A percentile compares a stretch with the other conserved stretches of the same genome.
These are phyloP conservation scores for Lepiota venenata DNA, from an alignment of 768 basidiomycete genomes.

Conservation along the genomic window DNA sequence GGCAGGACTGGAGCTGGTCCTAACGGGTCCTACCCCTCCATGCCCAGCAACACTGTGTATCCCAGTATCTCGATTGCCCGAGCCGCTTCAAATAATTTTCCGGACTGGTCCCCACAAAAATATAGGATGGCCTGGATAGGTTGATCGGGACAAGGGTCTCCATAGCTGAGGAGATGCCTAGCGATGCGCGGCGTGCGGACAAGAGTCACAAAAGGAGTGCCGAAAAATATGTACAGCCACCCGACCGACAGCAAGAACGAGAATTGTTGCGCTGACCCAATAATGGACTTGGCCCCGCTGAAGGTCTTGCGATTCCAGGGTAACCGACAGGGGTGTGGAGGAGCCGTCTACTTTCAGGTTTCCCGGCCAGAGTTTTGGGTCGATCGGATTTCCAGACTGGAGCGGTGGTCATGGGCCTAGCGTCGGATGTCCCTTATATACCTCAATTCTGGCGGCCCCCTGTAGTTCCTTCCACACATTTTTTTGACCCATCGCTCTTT, in stretches of 20 bases:
- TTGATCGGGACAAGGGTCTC: too few species aligned
- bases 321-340: slow-evolving; percentile 2
- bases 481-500: slow-evolving; percentile 20
- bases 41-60: not conserved
- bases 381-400: slow-evolving; percentile 24
- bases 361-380: slow-evolving; percentile 11
- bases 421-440: slow-evolving; percentile 40
- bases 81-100: too few species aligned
- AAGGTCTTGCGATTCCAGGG: not conserved
- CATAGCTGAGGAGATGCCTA: too few species aligned
- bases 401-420: slow-evolving; percentile 20
- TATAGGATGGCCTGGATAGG: too few species aligned
- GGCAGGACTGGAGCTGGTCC: too few species aligned
- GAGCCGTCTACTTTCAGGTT: not conserved
- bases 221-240: slow-evolving; percentile 9
- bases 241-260: not conserved
- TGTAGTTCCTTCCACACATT: slow-evolving; percentile 20
- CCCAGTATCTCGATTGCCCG: too few species aligned
- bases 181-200: too few species aligned
- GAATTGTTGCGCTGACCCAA: too few species aligned
- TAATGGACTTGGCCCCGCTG: not conserved
- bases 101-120: too few species aligned
- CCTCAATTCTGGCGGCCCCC: slow-evolving; percentile 19
- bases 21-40: not conserved
- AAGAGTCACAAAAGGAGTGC: not conserved